Conservation (phyloP, 441 rosid species). For the Adansonia rubrostipa region DNA sequence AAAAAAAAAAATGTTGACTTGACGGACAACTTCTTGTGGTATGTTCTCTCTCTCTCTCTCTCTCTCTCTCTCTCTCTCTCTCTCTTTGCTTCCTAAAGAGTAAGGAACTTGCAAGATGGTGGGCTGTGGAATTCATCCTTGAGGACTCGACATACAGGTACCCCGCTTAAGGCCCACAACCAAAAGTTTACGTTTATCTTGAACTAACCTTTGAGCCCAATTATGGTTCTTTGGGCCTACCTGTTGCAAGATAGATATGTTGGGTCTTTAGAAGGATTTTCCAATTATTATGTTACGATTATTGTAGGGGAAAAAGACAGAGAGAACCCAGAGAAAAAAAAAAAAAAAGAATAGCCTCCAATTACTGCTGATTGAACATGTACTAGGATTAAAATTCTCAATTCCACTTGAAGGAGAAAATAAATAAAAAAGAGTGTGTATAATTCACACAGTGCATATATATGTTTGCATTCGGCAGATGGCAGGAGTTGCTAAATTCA, state of each 20-base stretch:
- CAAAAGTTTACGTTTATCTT: neutral
- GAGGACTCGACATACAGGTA: neutral
- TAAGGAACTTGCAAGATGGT: neutral
- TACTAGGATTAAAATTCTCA: neutral
- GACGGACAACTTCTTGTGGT: neutral
- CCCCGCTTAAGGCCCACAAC: neutral
- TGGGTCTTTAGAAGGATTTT: neutral
- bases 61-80: neutral
- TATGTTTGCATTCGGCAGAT: slow-evolving; percentile 38
- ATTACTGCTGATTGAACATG: neutral
- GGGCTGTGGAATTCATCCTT: neutral
- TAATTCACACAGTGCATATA: neutral
- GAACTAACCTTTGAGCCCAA: neutral
- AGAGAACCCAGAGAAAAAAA: too few species aligned
- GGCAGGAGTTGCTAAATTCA: slow-evolving; percentile 51
- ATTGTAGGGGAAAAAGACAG: neutral
- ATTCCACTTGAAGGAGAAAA: neutral
- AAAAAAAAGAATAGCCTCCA: too few species aligned
- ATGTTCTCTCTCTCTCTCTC: neutral
- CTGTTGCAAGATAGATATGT: neutral
- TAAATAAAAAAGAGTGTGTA: neutral
- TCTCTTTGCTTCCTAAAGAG: neutral
- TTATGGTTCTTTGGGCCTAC: neutral
- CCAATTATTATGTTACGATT: neutral
- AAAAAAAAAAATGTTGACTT: neutral